A percentile compares a stretch with the other conserved stretches of the same genome.
Evolutionary conservation across 495 filamentous ascomycete species (phyloP).

Genomic region (Neurospora sp.): DNA sequence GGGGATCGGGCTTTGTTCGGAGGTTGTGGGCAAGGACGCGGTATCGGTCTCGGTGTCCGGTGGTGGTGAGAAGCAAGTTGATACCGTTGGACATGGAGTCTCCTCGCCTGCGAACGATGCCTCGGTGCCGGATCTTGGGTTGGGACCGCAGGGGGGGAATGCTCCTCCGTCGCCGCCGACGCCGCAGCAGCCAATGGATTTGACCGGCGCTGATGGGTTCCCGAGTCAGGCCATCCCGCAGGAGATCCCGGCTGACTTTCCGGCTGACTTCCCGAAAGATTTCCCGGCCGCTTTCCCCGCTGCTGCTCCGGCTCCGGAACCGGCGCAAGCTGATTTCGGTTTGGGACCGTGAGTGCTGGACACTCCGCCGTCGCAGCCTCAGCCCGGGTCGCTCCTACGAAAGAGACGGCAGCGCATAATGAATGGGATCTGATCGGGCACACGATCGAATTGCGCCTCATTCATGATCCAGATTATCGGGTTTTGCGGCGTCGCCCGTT

Average conservation of each 20-base stretch:
- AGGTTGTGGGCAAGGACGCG: not conserved
- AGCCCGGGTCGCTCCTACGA: not conserved
- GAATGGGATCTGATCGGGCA: not conserved
- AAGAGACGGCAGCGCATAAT: not conserved
- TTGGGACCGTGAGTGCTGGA: not conserved
- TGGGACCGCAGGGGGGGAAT: not conserved
- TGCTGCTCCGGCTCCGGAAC: not conserved
- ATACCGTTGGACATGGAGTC: not conserved
- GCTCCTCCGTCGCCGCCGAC: not conserved
- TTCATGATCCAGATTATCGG: not conserved
- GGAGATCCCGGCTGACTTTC: not conserved
- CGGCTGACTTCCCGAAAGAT: not conserved
- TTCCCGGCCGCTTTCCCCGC: not conserved
- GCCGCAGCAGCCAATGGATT: not conserved
- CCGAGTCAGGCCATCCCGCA: not conserved
- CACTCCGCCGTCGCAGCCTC: not conserved
- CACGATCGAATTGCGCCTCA: not conserved
- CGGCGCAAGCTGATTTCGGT: not conserved
- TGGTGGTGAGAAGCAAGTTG: not conserved
- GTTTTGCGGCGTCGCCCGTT: not conserved
- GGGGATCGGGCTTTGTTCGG: slow-evolving; percentile 26
- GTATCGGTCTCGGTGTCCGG: not conserved
- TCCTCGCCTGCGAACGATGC: not conserved
- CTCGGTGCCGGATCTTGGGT: not conserved
- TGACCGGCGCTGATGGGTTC: not conserved